Evolutionary conservation across 148 eudicot species (phyloP).

Genomic region (Beta vulgaris): DNA sequence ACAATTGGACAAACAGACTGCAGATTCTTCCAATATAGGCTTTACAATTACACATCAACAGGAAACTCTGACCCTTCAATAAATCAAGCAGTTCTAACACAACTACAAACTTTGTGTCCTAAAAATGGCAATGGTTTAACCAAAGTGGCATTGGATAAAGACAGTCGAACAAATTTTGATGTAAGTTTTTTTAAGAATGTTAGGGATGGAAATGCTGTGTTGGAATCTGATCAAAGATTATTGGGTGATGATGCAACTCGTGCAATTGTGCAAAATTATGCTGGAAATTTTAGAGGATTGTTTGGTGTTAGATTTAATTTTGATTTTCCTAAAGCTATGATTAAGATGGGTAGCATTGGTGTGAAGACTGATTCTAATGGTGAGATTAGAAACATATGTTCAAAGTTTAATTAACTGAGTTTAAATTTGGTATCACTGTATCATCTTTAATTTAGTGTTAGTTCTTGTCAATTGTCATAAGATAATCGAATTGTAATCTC

Average conservation of each 20-base stretch:
- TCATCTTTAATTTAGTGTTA: no score
- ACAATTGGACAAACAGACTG: conserved; percentile 74
- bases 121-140: conserved; percentile 51
- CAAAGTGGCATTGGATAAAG: conserved; percentile 57
- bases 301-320: conserved; percentile 55
- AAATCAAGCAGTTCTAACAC: conserved; percentile 40
- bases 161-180: conserved; percentile 46
- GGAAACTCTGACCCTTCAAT: conserved; percentile 72
- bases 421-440: not conserved
- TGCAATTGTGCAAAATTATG: conserved; percentile 51
- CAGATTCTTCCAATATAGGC: conserved; percentile 57
- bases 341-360: conserved; percentile 71
- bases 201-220: conserved; percentile 54
- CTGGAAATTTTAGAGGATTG: conserved; percentile 62
- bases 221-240: conserved; percentile 78
- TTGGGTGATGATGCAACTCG: conserved; percentile 50
- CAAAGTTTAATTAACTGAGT: conserved; percentile 56
- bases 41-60: conserved; percentile 76
- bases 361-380: conserved; percentile 65
- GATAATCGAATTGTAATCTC: no score
- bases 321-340: conserved; percentile 73
- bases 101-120: conserved; percentile 53
- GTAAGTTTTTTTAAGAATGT: conserved; percentile 62
- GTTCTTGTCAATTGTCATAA: no score
- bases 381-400: conserved; percentile 64